phyloP scores from a whole-genome alignment of 108 stramenopile species.

The Conticribra guillardii region DNA sequence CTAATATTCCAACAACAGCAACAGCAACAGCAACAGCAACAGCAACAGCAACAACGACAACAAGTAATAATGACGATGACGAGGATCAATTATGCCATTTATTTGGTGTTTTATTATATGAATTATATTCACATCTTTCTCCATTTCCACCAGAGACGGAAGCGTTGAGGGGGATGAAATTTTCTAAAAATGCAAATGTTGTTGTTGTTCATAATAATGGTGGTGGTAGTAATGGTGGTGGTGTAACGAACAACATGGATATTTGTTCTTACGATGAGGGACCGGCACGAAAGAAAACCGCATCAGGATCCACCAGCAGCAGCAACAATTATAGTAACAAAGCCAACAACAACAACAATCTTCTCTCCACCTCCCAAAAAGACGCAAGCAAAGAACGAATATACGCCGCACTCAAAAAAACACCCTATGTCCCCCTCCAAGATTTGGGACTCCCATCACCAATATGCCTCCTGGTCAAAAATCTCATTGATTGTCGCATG shows the following conservation, averaged over 20 bases:
- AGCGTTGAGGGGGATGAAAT: background rate
- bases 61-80: background rate
- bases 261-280: too few relatives aligned
- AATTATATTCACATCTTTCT: too few relatives aligned
- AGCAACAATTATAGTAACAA: too few relatives aligned
- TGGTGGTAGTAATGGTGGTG: too few relatives aligned
- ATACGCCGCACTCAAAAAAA: background rate
- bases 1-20: background rate
- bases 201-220: too few relatives aligned
- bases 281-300: too few relatives aligned
- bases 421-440: background rate
- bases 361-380: too few relatives aligned
- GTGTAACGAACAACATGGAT: too few relatives aligned
- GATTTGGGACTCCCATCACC: constrained; percentile 13
- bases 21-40: background rate
- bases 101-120: constrained; percentile 13
- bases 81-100: constrained; percentile 11
- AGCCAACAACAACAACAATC: too few relatives aligned
- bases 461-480: constrained; percentile 7
- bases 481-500: constrained; percentile 8
- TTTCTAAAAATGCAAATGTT: background rate
- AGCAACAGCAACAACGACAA: background rate
- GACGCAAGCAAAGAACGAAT: too few relatives aligned
- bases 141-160: too few relatives aligned
- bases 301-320: too few relatives aligned